Evolutionary conservation across 2,329 filamentous ascomycete species (phyloP), one percentile per base, ranked within the genome.

Genomic region (Cordyceps tenuipes): DNA sequence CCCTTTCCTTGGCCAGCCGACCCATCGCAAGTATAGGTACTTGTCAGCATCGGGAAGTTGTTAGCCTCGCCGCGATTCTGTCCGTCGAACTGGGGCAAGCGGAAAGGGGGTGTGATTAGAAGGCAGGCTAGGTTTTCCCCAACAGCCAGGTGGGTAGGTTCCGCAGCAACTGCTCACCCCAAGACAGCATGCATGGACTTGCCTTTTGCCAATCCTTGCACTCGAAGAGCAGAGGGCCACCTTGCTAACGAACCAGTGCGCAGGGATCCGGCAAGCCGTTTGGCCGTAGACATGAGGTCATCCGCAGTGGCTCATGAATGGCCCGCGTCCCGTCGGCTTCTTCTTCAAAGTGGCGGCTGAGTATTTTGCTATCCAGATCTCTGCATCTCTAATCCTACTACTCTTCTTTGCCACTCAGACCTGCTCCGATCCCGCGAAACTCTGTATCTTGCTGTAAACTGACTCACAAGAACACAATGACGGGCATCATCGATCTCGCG

Each of bases 401-500:
- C 50, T 51, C 36, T 58, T 41, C 23, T 50, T 19, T 41, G 13
- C 46, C n/a, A 54, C 21, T 21, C 23, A 4, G 44, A 47, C 44
- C 19, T 31, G 3, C 17, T 19, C 21, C 17, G 21, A 15, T 43
- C 8, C 17, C 8, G 19, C 41, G 12, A 15, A 8, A 13, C 8
- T 21, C 12, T 39, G 3, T 41, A 57, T 43, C 8, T 26, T 54
- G 43, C 21, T 47, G 21, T 23, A 43, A 55, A 1, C 13, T 4
- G 23, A 43, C 55, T 9, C 29, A 5, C 47, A 21, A 3, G 13
- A 39, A 19, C 36, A 57, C 48, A 63, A 70, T 70, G 66, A 64
- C 66, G 44, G 58, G 67, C 43, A 60, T 64, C 49, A 62, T 68
- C 51, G 65, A 66, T 31, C 65, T 72, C 47, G 63, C 67, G 23